Evolutionary conservation across 805 yeast genomes (phyloP), one percentile per base, ranked within the genome.

Genomic region (Tanozyma kutaoensis): DNA sequence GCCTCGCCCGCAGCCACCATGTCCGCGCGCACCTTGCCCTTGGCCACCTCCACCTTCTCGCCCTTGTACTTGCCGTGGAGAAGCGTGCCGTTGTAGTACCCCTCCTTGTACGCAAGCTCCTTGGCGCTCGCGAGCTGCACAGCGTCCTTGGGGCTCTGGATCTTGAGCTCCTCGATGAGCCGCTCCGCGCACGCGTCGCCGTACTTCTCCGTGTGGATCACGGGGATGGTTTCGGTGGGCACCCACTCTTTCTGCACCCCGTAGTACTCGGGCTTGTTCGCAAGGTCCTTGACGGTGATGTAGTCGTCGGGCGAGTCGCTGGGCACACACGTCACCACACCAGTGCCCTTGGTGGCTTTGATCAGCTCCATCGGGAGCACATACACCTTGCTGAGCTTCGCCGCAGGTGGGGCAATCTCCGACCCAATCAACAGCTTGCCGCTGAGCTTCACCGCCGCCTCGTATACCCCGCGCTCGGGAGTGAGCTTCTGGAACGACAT

Each of bases 281-380:
- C 67, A 43, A 91, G 69, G 40, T 91, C 98, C 44, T 64, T 66
- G 26, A 78, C 69, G 33, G 95, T 91, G 55, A 88, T 75, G 49
- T 46, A 91, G 62, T 91, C 98, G 62, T 91, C 98, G 34, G 98
- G 97, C 31, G 97, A 86, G 55, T 86, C 95, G n/a, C 95, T 77
- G 36, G 97, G 98, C 36, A 86, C 97, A 64, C 95, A 91, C 5
- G 97, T 88, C 32, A 91, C 98, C 24, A 91, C 96, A 64, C 97
- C 98, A 24, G 97, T 91, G 69, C 98, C 98, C 64, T 91, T 91
- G 30, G 74, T 66, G 22, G 94, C 93, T 52, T 88, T 66, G 30
- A 91, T 88, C 21, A 96, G 84, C 56, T 88, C 97, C 98, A 91
- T 91, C 41, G 98, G 98, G 39, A 91, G 68, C 31, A 91, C 78